Base-by-base conservation (phyloP, 75 land plant species). In the Chamaecyparis obtusa region DNA sequence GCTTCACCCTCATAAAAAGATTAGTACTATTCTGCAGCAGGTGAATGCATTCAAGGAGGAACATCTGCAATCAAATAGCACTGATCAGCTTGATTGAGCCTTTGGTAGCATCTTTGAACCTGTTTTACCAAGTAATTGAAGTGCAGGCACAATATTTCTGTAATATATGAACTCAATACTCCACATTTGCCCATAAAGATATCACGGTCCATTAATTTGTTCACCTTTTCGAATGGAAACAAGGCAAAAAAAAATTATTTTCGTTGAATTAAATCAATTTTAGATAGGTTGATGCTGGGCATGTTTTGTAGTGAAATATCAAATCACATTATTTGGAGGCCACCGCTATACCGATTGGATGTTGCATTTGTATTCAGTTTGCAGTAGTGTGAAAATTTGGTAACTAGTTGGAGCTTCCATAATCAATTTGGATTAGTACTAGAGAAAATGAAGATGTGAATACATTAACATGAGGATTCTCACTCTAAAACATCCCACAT, bases 1-100 rank as follows among this genome's bases (percentile, higher is more conserved):
- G 60, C 33, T 93, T 33, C 78, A 49, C 83, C 94, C 94, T 30
- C 92, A 89, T 84, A 86, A 85, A 56, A 51, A 60, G n/a, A 69
- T 94, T 43, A 60, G 76, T 30, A 64, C 3, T 46, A 60, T 89
- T 83, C 87, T 95, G 79, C 43, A 57, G 43, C 84, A 87, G 46
- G 81, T 86, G 79, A 87, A 93, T 85, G 55, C 90, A 24, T 90
- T 88, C 21, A 90, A 83, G 83, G 86, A 87, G 74, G 87, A 82
- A 1, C 67, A 32, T 44, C 3, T 5, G 6, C 6, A 44, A 44
- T 44, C 6, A 44, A 44, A 44, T 7, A 48, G 77, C 6, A 56
- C 79, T n/a, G 92, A 86, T 13, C 64, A 89, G 85, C 90, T 90
- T 44, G 93, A 90, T 83, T 90, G 75, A 71, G 13, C 33, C 35